phyloP scores from a whole-genome alignment of 495 filamentous ascomycete genomes.

The Aspergillus nidulans region DNA sequence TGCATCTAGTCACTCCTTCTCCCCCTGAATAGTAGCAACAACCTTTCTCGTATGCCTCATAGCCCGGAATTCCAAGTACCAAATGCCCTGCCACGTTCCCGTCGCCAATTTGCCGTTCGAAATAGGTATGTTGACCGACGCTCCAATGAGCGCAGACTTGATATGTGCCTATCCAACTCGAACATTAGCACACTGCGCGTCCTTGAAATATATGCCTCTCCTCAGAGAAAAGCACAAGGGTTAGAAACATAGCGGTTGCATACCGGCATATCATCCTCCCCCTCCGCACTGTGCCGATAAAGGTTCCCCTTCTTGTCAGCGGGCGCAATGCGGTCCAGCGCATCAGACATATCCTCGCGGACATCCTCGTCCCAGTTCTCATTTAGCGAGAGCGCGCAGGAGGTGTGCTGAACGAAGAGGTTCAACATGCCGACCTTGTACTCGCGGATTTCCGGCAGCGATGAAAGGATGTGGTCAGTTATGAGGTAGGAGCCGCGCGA shows the following conservation, averaged over 20 bases:
- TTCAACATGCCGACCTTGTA: slow-evolving; percentile 87
- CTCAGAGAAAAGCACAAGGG: background rate
- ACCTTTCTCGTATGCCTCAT: slow-evolving; percentile 71
- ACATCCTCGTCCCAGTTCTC: slow-evolving; percentile 92
- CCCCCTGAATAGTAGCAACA: slow-evolving; percentile 91
- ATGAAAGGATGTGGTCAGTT: slow-evolving; percentile 62
- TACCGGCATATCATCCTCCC: slow-evolving; percentile 85
- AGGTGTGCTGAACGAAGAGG: slow-evolving; percentile 88
- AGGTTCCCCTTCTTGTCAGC: slow-evolving; percentile 66
- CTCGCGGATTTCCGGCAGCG: slow-evolving; percentile 67
- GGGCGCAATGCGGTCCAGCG: slow-evolving; percentile 81
- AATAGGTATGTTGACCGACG: slow-evolving; percentile 85
- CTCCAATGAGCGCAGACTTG: slow-evolving; percentile 84
- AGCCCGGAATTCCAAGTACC: slow-evolving; percentile 88
- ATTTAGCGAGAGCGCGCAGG: slow-evolving; percentile 79
- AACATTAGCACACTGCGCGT: slow-evolving; percentile 6
- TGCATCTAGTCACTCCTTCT: slow-evolving; percentile 57
- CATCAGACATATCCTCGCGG: slow-evolving; percentile 84
- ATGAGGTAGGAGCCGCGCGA: slow-evolving; percentile 86
- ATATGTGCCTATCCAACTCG: slow-evolving; percentile 64
- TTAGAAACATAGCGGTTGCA: no score
- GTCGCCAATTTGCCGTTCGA: slow-evolving; percentile 71
- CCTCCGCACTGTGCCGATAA: slow-evolving; percentile 88
- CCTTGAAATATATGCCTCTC: no score
- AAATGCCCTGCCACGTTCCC: slow-evolving; percentile 79